These are phyloP conservation scores for Porogramme epimiltina DNA, from an alignment of 1,284 basidiomycete genomes.

Conservation along the genomic window DNA sequence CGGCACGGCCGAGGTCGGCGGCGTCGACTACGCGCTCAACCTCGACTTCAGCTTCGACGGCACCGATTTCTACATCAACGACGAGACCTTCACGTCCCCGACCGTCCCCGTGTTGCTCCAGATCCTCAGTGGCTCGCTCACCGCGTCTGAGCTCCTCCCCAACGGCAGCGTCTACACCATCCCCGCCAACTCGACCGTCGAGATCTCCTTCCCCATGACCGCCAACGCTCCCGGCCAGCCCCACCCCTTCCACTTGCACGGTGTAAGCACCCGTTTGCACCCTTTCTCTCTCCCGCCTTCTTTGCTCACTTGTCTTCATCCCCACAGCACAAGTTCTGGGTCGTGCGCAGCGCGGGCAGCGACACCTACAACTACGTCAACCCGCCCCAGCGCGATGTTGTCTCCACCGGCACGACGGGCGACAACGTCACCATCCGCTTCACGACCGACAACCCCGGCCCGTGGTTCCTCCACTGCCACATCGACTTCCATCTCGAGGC, in stretches of 20 bases:
- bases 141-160: constrained; percentile 34
- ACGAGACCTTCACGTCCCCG: constrained; percentile 34
- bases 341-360: no score
- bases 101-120: no score
- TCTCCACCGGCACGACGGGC: constrained; percentile 28
- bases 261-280: constrained; percentile 23
- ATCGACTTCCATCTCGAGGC: constrained; percentile 28
- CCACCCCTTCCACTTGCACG: no score
- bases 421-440: constrained; percentile 35
- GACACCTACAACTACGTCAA: no score
- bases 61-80: constrained; percentile 30
- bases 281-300: no score
- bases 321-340: no score
- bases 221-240: constrained; percentile 17
- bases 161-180: constrained; percentile 34
- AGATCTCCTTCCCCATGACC: constrained; percentile 35
- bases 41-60: constrained; percentile 8
- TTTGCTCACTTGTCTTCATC: no score
- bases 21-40: constrained; percentile 32
- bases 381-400: constrained; percentile 32
- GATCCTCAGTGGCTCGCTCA: constrained; percentile 34
- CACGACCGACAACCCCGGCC: no score
- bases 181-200: constrained; percentile 32
- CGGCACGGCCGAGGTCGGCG: constrained; percentile 27
- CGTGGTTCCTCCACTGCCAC: no score